Evolutionary conservation across 2,329 filamentous ascomycete genomes (phyloP), one percentile per base, ranked within the genome.

Genomic region (Pseudogymnoascus sp.): DNA sequence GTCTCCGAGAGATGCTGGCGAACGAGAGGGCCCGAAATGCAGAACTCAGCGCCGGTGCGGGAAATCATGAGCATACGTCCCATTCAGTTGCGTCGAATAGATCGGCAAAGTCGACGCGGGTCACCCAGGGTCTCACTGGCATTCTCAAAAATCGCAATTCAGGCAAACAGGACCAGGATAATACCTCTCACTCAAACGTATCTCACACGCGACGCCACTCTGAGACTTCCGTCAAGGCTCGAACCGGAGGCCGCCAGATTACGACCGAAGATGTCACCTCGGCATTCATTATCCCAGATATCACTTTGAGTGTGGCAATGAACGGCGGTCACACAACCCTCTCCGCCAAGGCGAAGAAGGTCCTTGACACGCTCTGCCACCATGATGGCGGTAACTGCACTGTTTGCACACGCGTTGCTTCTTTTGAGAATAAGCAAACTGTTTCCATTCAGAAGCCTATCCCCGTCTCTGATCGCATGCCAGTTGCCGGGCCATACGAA

Each of bases 401-500:
- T 43, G 79, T 86, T 14, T 86, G 84, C 74, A 77, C 77, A 34
- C 81, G 83, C 31, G 83, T 85, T 71, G 78, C 77, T 14, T 77
- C 78, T 8, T 79, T 71, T 63, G 68, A 70, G 23, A 65, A 79
- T 21, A 76, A 86, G 73, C 83, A 83, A 39, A 77, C 79, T 61
- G 78, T 91, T 41, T 83, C 80, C 54, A 81, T 89, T 54, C 76
- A 85, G 31, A 86, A 85, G 31, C 89, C 88, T 2, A 80, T 88
- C 48, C 86, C 88, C 13, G 84, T 89, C 63, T 88, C 86, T 0
- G 83, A 87, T 73, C 85, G 74, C 75, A 80, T 83, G 48, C 78
- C 81, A 10, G 78, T 80, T 64, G 23, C 64, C 5, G 60, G 25
- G 2, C 66, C 66, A 28, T 69, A 69, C 36, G 82, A 85, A 11